Evolutionary conservation across 306 rosid genomes (phyloP), one percentile per base, ranked within the genome.

Genomic region (Rosa multiflora): DNA sequence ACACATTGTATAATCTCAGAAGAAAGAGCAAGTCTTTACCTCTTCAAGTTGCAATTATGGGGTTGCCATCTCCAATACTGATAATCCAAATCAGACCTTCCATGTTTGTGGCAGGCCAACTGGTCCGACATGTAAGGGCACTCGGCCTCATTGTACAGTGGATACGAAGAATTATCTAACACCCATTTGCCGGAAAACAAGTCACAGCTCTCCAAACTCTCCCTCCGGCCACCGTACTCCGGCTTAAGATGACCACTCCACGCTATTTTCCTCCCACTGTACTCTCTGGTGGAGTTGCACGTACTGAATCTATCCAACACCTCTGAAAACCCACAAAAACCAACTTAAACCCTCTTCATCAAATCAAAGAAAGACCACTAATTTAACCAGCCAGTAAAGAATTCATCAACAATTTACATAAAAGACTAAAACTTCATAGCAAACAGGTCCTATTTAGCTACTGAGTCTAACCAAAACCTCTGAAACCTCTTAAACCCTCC

Each of bases 121-220:
- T 95, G 99, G 79, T 95, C 99, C 42, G 99, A 95, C 99, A 95
- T 95, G 78, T 91, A 95, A 70, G 99, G 97, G 85, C 99, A 95
- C 44, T 81, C 85, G 0, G 84, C 71, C 70, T 90, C 99, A 13
- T 80, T 81, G 87, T 92, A 95, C 67, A 95, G 74, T 44, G 99
- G 99, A 84, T 91, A 67, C 39, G 97, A 89, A 15, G 49, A 82
- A 83, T 91, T 91, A 83, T 95, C 97, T 67, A 84, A 95, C 26
- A 93, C 94, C 99, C 99, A 95, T 75, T 83, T 86, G 11, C 99
- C 99, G 0, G 97, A 90, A 67, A 93, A 93, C 72, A 93, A 89
- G 75, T 95, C 93, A 73, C 99, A 95, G 4, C 73, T 90, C 79
- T 88, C 81, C 42, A 79, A 67, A 71, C 84, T 85, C 83, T 49